Evolutionary conservation across 2,329 filamentous ascomycete species (phyloP).

Genomic region (Dactylellina drechsleri): DNA sequence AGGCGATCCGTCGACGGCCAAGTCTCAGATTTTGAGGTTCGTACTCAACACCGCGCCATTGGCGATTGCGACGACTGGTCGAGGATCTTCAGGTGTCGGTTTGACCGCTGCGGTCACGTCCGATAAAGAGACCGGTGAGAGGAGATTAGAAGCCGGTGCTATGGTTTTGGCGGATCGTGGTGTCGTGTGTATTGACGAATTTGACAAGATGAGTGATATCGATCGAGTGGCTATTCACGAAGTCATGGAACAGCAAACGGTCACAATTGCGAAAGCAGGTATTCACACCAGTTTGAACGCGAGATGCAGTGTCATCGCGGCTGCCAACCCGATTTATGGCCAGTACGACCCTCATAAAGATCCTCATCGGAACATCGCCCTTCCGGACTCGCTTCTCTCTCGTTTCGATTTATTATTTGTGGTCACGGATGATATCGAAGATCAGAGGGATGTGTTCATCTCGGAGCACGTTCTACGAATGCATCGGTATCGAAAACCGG

Average conservation of each 20-base stretch:
- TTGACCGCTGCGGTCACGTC: conserved; percentile 94
- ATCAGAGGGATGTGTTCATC: conserved; percentile 86
- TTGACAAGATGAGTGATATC: conserved; percentile 99
- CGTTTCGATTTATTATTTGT: conserved; percentile 99
- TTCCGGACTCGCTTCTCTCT: conserved; percentile 93
- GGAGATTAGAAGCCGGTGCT: conserved; percentile 92
- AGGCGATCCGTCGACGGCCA: conserved; percentile 96
- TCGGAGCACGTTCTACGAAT: conserved; percentile 97
- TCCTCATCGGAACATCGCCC: conserved; percentile 96
- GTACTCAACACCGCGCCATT: conserved; percentile 96
- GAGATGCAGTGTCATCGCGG: conserved; percentile 93
- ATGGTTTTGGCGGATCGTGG: conserved; percentile 98
- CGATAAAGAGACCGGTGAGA: conserved; percentile 96
- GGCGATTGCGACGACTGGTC: conserved; percentile 95
- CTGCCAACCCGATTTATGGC: conserved; percentile 96
- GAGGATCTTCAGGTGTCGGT: conserved; percentile 96
- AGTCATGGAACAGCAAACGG: conserved; percentile 99
- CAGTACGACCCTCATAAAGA: conserved; percentile 99
- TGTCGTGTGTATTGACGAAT: conserved; percentile 98
- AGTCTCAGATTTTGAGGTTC: conserved; percentile 96
- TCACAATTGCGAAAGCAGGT: conserved; percentile 97
- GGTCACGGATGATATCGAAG: conserved; percentile 97
- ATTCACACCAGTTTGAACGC: conserved; percentile 98
- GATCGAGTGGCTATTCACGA: conserved; percentile 98
- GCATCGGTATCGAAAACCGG: conserved; percentile 92